phyloP scores from a whole-genome alignment of 2,329 filamentous ascomycete species.

The Alternaria arborescens region DNA sequence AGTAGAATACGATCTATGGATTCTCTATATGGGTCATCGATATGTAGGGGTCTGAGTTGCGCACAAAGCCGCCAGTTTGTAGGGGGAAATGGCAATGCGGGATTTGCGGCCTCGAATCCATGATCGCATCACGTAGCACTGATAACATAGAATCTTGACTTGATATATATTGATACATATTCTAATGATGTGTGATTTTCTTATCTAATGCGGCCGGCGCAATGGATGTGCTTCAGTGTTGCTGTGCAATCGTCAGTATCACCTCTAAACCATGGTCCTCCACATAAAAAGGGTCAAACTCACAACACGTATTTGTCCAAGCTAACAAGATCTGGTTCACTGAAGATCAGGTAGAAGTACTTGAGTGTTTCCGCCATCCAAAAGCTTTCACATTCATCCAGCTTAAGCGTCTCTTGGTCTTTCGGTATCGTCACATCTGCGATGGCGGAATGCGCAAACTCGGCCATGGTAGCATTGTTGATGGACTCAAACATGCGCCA shows the following conservation, averaged over 20 bases:
- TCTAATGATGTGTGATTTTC: neutral
- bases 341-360: slow-evolving; percentile 88
- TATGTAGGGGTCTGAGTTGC: neutral
- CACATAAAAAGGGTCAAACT: slow-evolving; percentile 14
- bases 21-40: neutral
- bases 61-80: neutral
- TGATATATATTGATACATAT: neutral
- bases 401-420: slow-evolving; percentile 35
- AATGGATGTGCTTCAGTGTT: slow-evolving; percentile 66
- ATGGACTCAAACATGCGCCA: slow-evolving; percentile 87
- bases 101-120: neutral
- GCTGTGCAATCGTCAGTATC: slow-evolving; percentile 24
- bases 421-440: slow-evolving; percentile 64
- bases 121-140: neutral
- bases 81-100: neutral
- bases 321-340: slow-evolving; percentile 69
- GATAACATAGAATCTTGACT: neutral
- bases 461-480: slow-evolving; percentile 70
- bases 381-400: slow-evolving; percentile 70
- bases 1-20: no score
- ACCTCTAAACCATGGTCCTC: neutral
- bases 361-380: slow-evolving; percentile 92
- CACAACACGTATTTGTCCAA: slow-evolving; percentile 72
- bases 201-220: slow-evolving; percentile 41
- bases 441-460: slow-evolving; percentile 75